Percentiles rank a stretch among this genome's conserved stretches.
Evolutionary conservation across 1,139 yeast species (phyloP).

Genomic region (Saccharomyces hybrid): DNA sequence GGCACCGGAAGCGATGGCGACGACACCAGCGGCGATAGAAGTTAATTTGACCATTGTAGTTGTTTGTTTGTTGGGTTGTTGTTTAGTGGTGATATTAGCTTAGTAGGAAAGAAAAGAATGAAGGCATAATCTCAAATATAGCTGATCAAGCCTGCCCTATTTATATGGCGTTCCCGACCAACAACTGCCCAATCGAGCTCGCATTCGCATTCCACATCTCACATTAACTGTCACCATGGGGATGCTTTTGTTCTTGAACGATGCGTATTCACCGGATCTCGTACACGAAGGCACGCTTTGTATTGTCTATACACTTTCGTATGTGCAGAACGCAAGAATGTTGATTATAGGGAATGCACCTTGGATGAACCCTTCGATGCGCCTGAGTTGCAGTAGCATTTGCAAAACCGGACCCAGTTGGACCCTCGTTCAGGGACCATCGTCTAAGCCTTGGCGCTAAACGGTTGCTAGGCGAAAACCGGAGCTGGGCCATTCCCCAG

Average conservation of each 20-base stretch:
- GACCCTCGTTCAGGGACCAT: not conserved
- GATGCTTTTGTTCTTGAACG: not conserved
- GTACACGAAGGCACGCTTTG: not conserved
- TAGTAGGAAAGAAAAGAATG: not conserved
- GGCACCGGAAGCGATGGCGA: not conserved
- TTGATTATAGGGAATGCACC: not conserved
- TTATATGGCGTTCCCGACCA: not conserved
- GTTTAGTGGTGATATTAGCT: not conserved
- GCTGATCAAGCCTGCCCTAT: not conserved
- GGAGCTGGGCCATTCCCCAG: not conserved
- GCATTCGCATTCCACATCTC: not conserved
- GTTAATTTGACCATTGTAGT: not conserved
- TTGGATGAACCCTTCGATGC: not conserved
- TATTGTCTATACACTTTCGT: not conserved
- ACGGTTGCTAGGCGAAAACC: not conserved
- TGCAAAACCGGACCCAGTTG: not conserved
- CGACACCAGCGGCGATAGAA: not conserved
- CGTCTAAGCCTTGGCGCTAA: not conserved
- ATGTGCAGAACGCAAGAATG: not conserved
- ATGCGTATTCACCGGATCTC: not conserved
- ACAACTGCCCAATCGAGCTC: not conserved
- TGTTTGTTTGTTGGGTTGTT: not conserved
- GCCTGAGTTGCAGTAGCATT: not conserved
- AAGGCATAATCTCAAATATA: not conserved
- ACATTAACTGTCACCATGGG: not conserved